A percentile compares a stretch with the other conserved stretches of the same genome.
phyloP scores from a whole-genome alignment of 495 filamentous ascomycete genomes.

The Annulohypoxylon nitens region DNA sequence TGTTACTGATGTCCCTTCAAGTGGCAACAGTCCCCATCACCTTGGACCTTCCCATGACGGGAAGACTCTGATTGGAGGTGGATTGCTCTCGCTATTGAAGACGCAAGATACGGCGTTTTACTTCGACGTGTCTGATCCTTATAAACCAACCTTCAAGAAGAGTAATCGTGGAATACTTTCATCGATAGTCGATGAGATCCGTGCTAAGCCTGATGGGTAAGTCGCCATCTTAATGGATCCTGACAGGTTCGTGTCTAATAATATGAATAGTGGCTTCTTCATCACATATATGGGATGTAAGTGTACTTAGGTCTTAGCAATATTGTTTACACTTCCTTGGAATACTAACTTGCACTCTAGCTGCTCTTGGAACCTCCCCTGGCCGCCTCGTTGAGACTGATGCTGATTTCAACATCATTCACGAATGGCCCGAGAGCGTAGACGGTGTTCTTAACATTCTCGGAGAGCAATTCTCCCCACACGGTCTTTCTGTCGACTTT shows the following conservation, averaged over 20 bases:
- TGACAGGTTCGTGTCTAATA: neutral
- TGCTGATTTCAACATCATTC: conserved; percentile 70
- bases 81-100: conserved; percentile 72
- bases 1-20: conserved; percentile 70
- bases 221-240: neutral
- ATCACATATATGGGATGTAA: conserved; percentile 64
- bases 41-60: conserved; percentile 69
- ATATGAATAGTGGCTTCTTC: conserved; percentile 63
- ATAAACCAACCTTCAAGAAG: conserved; percentile 69
- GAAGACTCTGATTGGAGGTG: conserved; percentile 71
- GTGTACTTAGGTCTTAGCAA: neutral
- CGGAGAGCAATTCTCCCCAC: conserved; percentile 70
- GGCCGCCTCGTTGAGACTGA: conserved; percentile 73
- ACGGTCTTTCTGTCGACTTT: conserved; percentile 71
- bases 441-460: conserved; percentile 66
- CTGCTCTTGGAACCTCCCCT: conserved; percentile 68
- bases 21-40: conserved; percentile 73
- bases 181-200: conserved; percentile 73
- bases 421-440: conserved; percentile 70
- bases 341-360: conserved; percentile 39
- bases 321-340: neutral
- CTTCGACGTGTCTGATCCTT: conserved; percentile 70
- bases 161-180: conserved; percentile 68
- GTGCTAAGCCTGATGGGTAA: conserved; percentile 72
- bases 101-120: conserved; percentile 74